phyloP scores from a whole-genome alignment of 2,329 filamentous ascomycete genomes.

The Sporothrix curviconia region DNA sequence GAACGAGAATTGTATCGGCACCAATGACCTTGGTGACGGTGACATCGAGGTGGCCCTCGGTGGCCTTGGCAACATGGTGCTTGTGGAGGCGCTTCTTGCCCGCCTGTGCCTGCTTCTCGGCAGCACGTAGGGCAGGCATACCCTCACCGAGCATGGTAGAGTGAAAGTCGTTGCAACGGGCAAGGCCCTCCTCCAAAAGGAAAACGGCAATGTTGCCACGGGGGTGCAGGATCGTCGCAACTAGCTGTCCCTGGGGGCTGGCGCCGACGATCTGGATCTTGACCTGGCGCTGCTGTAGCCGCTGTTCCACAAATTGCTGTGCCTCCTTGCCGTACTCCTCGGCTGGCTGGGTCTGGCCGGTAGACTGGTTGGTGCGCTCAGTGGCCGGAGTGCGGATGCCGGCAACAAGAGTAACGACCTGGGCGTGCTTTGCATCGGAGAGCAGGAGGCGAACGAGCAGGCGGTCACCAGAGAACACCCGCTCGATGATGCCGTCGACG shows the following conservation, averaged over 20 bases:
- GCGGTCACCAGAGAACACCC: conserved; percentile 85
- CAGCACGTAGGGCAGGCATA: conserved; percentile 78
- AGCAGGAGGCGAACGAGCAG: conserved; percentile 76
- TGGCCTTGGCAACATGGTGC: conserved; percentile 65
- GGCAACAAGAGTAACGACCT: conserved; percentile 82
- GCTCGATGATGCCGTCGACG: conserved; percentile 81
- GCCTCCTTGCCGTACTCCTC: conserved; percentile 90
- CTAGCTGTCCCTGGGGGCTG: conserved; percentile 85
- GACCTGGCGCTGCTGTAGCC: conserved; percentile 80
- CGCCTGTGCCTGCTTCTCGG: conserved; percentile 78
- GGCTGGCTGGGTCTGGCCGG: conserved; percentile 72
- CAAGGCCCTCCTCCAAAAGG: conserved; percentile 80
- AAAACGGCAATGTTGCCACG: conserved; percentile 90
- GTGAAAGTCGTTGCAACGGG: conserved; percentile 91
- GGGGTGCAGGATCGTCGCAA: conserved; percentile 80
- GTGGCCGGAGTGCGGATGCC: conserved; percentile 87
- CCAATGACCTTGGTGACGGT: conserved; percentile 78
- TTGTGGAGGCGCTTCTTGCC: conserved; percentile 74
- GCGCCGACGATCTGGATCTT: conserved; percentile 77
- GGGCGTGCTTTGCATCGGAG: conserved; percentile 75
- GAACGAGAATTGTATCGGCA: conserved; percentile 81
- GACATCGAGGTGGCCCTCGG: conserved; percentile 65
- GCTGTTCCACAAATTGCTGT: conserved; percentile 75
- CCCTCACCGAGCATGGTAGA: conserved; percentile 83
- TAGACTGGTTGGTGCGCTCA: conserved; percentile 71